Evolutionary conservation across 2,329 filamentous ascomycete species (phyloP).

Genomic region (Cordyceps cateniannulata): DNA sequence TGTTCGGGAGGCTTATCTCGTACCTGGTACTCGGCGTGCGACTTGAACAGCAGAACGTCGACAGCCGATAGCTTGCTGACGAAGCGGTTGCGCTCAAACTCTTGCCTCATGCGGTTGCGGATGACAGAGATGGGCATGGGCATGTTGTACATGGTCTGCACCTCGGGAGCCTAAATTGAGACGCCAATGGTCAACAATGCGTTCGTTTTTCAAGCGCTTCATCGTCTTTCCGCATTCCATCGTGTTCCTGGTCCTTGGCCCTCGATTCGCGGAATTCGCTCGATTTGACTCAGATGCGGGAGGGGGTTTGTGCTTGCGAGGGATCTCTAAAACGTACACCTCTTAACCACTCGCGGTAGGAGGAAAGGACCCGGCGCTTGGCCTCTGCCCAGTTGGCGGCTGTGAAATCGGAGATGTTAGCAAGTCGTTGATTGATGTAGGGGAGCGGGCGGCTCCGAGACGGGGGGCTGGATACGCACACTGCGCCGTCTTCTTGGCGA

Average conservation of each 20-base stretch:
- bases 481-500: slow-evolving; percentile 72
- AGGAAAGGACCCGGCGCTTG: slow-evolving; percentile 75
- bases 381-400: slow-evolving; percentile 87
- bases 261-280: background rate
- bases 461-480: slow-evolving; percentile 46
- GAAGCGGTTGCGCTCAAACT: slow-evolving; percentile 93
- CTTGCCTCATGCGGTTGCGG: slow-evolving; percentile 89
- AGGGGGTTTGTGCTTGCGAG: background rate
- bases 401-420: slow-evolving; percentile 30
- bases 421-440: background rate
- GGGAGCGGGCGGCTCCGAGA: background rate
- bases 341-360: slow-evolving; percentile 94
- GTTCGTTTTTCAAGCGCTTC: background rate
- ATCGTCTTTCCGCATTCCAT: background rate
- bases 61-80: slow-evolving; percentile 83
- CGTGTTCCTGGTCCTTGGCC: background rate
- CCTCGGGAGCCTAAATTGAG: slow-evolving; percentile 71
- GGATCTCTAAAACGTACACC: slow-evolving; percentile 59
- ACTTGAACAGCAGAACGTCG: slow-evolving; percentile 86
- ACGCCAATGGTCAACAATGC: slow-evolving; percentile 13
- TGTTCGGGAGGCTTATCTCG: no score
- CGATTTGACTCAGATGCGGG: background rate
- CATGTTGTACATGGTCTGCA: slow-evolving; percentile 95
- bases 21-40: slow-evolving; percentile 91
- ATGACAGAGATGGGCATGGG: slow-evolving; percentile 81